Evolutionary conservation across 129 eudicot genomes (phyloP), one percentile per base, ranked within the genome.

Genomic region (Saposhnikovia divaricata): DNA sequence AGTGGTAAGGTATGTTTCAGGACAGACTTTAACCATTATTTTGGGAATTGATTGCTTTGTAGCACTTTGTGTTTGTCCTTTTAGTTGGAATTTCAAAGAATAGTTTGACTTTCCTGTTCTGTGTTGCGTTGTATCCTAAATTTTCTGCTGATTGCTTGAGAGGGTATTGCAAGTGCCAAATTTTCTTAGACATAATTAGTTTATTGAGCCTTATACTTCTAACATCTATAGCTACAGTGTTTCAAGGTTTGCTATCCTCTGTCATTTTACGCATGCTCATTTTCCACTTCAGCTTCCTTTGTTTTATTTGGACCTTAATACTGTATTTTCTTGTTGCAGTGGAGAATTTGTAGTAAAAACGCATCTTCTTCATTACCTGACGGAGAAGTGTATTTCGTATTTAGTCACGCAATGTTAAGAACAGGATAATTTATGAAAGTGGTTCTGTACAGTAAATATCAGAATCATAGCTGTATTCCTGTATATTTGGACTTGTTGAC

Each of bases 281-380:
- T 34, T 71, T 11, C 39, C 1, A 12, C 0, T 3, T 74, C 11
- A 23, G 50, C 18, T 42, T 38, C 74, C 18, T 31, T 46, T 75
- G 37, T 28, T 51, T 34, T 69, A 16, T 31, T 18, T 48, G 43
- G 4, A 23, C 5, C 19, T 72, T 39, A 39, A 39, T 39, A 39
- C 42, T 3, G 5, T 39, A 39, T 39, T 39, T 39, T 39, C 42
- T 9, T 83, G 25, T 50, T 73, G 16, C 90, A 90, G 94, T 78
- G 94, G 94, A 70, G 94, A 90, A 77, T 90, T n/a, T 90, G 90
- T 87, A 74, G 91, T 90, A 43, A 90, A 90, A 87, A 90, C 87
- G 57, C 94, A 90, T 77, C 88, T 86, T 59, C 88, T 90, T 53
- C 34, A 89, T 78, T 76, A 90, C 84, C 79, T 90, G 79, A 84